phyloP scores from a whole-genome alignment of 805 yeast genomes.

The Myxozyma sirexii region DNA sequence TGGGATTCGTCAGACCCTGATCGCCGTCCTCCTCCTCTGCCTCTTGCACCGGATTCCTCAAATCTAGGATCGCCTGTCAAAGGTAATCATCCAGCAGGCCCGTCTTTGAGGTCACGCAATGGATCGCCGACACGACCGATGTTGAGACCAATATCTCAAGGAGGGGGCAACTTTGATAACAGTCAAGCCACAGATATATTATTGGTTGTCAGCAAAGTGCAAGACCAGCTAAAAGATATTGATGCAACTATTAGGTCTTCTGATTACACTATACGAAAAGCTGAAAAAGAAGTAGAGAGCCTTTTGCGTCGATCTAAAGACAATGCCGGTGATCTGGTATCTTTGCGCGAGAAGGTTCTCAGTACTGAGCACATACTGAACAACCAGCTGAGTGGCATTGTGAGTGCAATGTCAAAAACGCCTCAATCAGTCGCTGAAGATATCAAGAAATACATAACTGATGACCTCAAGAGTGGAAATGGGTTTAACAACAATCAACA shows the following conservation, averaged over 20 bases:
- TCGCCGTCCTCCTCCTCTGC: slow-evolving; percentile 49
- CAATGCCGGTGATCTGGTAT: slow-evolving; percentile 43
- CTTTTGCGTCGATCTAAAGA: slow-evolving; percentile 44
- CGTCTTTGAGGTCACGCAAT: slow-evolving; percentile 3
- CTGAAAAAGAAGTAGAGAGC: slow-evolving; percentile 43
- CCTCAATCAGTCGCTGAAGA: slow-evolving; percentile 3
- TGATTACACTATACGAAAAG: slow-evolving; percentile 41
- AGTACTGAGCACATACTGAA: slow-evolving; percentile 4
- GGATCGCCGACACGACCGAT: slow-evolving; percentile 16
- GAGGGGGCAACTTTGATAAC: background rate
- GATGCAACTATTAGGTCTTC: slow-evolving; percentile 41
- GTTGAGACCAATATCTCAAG: background rate
- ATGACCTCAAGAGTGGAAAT: background rate
- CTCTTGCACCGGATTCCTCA: slow-evolving; percentile 47
- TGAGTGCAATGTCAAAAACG: background rate
- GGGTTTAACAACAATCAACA: background rate
- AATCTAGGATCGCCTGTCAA: slow-evolving; percentile 23
- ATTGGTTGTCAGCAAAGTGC: slow-evolving; percentile 36
- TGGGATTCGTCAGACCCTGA: slow-evolving; percentile 50
- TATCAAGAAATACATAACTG: background rate
- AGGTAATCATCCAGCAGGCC: background rate
- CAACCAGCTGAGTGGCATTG: slow-evolving; percentile 2
- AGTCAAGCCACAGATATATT: slow-evolving; percentile 31
- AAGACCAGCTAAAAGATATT: slow-evolving; percentile 39
- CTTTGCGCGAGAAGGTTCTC: slow-evolving; percentile 34